Evolutionary conservation across 176 grass and related monocot species (phyloP).

Genomic region (Oryza brachyantha): DNA sequence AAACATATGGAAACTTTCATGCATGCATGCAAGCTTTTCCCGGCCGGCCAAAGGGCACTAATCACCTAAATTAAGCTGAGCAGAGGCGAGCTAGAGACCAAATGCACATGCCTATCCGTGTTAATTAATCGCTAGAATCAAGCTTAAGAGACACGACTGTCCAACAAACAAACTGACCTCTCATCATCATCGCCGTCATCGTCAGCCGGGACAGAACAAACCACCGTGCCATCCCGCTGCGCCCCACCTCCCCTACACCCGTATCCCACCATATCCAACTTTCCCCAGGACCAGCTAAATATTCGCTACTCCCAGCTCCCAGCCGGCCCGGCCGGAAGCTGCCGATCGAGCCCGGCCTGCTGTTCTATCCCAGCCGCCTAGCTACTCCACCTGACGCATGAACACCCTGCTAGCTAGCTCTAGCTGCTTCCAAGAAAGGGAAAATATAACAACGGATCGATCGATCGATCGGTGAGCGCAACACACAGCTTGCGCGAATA

Average conservation of each 20-base stretch:
- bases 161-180: constrained; percentile 20
- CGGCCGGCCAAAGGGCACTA: neutral
- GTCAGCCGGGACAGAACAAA: constrained; percentile 36
- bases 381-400: constrained; percentile 11
- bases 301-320: constrained; percentile 34
- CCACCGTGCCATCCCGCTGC: constrained; percentile 48
- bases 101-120: constrained; percentile 15
- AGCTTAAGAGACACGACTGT: constrained; percentile 30
- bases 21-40: constrained; percentile 12
- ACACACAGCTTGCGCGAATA: constrained; percentile 36
- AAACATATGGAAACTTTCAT: neutral
- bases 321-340: neutral
- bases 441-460: constrained; percentile 8
- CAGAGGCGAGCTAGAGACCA: neutral
- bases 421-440: neutral
- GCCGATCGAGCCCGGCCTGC: neutral
- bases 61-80: constrained; percentile 20
- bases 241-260: constrained; percentile 55
- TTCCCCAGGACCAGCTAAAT: constrained; percentile 35
- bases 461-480: neutral
- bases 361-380: neutral
- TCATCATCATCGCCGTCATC: constrained; percentile 41
- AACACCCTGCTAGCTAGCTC: neutral
- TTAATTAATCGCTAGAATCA: constrained; percentile 31
- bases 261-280: constrained; percentile 60